Evolutionary conservation across 2,329 filamentous ascomycete species (phyloP), one percentile per base, ranked within the genome.

Genomic region (Blastomyces gilchristii): DNA sequence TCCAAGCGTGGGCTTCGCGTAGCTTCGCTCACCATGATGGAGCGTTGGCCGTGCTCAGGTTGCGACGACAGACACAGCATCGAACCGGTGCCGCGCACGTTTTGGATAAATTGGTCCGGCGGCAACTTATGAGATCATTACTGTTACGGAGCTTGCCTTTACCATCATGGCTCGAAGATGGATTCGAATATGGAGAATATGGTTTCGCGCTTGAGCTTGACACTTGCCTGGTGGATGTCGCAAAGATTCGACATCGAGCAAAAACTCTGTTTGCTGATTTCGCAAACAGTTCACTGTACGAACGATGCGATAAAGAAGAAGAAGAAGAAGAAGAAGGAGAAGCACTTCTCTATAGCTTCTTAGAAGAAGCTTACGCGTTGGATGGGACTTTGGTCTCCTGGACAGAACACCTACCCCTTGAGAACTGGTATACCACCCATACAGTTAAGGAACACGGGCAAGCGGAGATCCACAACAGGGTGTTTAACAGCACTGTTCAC

Each of bases 1-100:
- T 59, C 39, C 57, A 28, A 25, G 7, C 14, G 7, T 34, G 22
- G 41, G 43, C 43, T 49, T 49, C 57, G 11, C 57, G 57, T 16
- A 59, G 12, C 25, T 59, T 59, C n/a, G 57, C 57, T 16, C 57
- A 59, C 25, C 57, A 59, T 34, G 43, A 59, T 49, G 57, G 57
- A 16, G 57, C 57, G 34, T 14, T 59, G 28, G 57, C 57, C 43
- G 41, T 59, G 16, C 57, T 59, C 43, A 49, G 22, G 11, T 22
- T 59, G 57, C 57, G 57, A 22, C 57, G 57, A 16, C 41, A 59
- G 28, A 22, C 2, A 34, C 25, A 7, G 0, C 43, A 47, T 18
- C 34, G 57, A 49, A 49, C 28, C 12, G 31, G 16, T 16, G n/a
- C 12, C 34, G 43, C 39, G 5, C 39, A 14, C 4, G 25, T 6